phyloP scores from a whole-genome alignment of 306 rosid species.

The Betula pendula region DNA sequence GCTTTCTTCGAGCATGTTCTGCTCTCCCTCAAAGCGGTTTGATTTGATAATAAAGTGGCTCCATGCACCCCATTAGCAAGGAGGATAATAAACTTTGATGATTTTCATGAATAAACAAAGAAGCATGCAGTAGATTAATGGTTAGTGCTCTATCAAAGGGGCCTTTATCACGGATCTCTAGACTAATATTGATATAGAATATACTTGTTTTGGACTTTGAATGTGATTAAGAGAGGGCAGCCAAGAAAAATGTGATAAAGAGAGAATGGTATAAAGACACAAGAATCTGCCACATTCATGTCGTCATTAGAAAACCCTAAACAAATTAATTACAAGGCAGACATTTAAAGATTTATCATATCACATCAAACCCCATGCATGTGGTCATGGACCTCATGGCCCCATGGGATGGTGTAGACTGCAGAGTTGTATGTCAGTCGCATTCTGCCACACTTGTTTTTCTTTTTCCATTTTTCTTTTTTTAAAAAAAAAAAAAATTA shows the following conservation, averaged over 20 bases:
- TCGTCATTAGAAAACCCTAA: neutral
- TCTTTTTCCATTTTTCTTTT: no score
- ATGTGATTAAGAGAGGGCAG: neutral
- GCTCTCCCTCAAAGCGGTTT: neutral
- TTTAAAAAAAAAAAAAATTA: no score
- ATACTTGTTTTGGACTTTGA: constrained; percentile 11
- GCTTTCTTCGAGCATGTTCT: neutral
- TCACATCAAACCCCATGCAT: no score
- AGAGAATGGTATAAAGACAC: neutral
- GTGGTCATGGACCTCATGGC: no score
- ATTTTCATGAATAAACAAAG: neutral
- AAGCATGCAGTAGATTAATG: neutral
- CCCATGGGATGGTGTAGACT: no score
- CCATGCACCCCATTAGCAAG: neutral
- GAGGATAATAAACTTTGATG: neutral
- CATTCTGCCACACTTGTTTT: no score
- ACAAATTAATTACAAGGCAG: no score
- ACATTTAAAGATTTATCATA: no score
- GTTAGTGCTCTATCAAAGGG: neutral
- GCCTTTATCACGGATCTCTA: constrained; percentile 22
- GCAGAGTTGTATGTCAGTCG: no score
- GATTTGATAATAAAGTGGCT: neutral
- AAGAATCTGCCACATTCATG: neutral
- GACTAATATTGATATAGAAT: constrained; percentile 6
- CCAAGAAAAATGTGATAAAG: neutral